phyloP scores from a whole-genome alignment of 2,329 filamentous ascomycete genomes.

The Pseudogymnoascus sp. region DNA sequence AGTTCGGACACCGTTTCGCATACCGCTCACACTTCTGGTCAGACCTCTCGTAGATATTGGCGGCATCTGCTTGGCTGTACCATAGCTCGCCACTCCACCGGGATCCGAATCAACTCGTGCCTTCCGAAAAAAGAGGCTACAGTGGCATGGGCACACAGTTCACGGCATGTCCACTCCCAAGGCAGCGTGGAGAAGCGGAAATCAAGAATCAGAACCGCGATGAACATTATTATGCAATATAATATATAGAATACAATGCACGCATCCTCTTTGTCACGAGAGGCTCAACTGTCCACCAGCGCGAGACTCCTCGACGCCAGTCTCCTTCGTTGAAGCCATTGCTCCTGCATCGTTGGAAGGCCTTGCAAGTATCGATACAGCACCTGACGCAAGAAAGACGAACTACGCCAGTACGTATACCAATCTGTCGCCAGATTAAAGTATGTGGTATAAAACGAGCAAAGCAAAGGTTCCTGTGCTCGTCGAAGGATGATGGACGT shows the following conservation, averaged over 20 bases:
- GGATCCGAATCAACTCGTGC: background rate
- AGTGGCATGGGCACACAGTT: background rate
- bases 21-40: background rate
- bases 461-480: background rate
- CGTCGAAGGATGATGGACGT: background rate
- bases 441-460: background rate
- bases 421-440: background rate
- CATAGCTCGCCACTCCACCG: background rate
- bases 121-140: background rate
- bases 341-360: background rate
- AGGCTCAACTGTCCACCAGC: background rate
- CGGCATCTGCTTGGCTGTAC: background rate
- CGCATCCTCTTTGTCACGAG: background rate
- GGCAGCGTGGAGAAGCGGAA: background rate
- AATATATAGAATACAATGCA: background rate
- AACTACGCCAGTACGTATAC: background rate
- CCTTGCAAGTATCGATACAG: background rate
- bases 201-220: background rate
- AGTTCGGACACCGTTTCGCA: slow-evolving; percentile 6
- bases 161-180: background rate
- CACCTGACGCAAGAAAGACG: background rate
- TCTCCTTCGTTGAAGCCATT: background rate
- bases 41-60: background rate
- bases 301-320: background rate
- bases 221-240: background rate